Conservation (phyloP, 2,329 filamentous ascomycete genomes). For the Fonsecaea nubica region DNA sequence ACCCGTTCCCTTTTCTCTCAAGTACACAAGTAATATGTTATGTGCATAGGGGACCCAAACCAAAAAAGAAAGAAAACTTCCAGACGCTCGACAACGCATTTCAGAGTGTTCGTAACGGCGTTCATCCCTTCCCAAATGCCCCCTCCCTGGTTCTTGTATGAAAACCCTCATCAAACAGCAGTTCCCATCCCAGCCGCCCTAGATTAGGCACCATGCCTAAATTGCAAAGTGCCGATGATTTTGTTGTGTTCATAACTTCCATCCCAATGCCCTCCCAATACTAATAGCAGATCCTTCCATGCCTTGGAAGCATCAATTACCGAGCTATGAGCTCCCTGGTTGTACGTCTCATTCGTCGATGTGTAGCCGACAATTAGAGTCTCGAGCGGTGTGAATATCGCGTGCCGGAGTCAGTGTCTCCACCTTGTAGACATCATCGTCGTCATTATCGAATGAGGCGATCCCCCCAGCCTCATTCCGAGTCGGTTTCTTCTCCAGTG, state of each 20-base stretch:
- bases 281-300: constrained; percentile 4
- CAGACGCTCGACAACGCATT: constrained; percentile 6
- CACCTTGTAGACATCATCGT: not conserved
- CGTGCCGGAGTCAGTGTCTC: not conserved
- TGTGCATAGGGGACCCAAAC: constrained; percentile 1
- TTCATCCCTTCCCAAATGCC: constrained; percentile 6
- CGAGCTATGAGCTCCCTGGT: not conserved
- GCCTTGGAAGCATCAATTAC: constrained; percentile 1
- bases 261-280: constrained; percentile 4
- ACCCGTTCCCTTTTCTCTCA: not conserved
- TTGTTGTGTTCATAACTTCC: not conserved
- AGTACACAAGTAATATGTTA: not conserved
- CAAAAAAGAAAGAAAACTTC: not conserved
- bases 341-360: not conserved
- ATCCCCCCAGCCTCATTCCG: not conserved
- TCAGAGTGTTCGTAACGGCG: constrained; percentile 3
- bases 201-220: not conserved
- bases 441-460: not conserved
- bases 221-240: not conserved
- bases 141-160: not conserved
- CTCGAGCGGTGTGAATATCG: not conserved
- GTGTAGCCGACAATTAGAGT: not conserved
- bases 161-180: constrained; percentile 2
- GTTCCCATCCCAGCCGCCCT: not conserved
- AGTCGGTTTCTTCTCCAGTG: constrained; percentile 24